phyloP scores from a whole-genome alignment of 78 protist species.

The Tieghemostelium lacteum region DNA sequence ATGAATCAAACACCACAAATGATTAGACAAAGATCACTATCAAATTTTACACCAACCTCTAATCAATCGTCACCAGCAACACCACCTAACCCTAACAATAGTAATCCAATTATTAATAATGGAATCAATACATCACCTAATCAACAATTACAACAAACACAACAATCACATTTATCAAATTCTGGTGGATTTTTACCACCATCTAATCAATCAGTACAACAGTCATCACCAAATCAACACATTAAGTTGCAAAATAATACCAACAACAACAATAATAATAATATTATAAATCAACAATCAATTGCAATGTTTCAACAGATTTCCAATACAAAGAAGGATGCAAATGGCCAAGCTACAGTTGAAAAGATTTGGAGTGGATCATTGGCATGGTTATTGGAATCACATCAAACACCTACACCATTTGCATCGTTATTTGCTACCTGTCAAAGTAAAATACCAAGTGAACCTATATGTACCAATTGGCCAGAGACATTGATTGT shows the following conservation, averaged over 20 bases:
- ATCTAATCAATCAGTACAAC: neutral
- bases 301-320: neutral
- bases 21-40: neutral
- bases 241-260: neutral
- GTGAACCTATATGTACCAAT: constrained; percentile 2
- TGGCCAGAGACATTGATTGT: constrained; percentile 53
- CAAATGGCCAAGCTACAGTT: neutral
- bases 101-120: neutral
- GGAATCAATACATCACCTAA: neutral
- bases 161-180: neutral
- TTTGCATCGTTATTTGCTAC: neutral
- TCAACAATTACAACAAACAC: neutral
- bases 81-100: neutral
- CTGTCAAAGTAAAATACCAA: constrained; percentile 8
- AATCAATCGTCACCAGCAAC: neutral
- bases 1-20: neutral
- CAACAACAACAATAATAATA: neutral
- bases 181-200: neutral
- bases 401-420: neutral
- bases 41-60: constrained; percentile 2
- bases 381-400: neutral
- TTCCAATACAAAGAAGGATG: neutral
- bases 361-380: constrained; percentile 13
- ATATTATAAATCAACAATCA: neutral
- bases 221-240: neutral